Evolutionary conservation across 805 yeast species (phyloP).

Genomic region (Candida ovalis): DNA sequence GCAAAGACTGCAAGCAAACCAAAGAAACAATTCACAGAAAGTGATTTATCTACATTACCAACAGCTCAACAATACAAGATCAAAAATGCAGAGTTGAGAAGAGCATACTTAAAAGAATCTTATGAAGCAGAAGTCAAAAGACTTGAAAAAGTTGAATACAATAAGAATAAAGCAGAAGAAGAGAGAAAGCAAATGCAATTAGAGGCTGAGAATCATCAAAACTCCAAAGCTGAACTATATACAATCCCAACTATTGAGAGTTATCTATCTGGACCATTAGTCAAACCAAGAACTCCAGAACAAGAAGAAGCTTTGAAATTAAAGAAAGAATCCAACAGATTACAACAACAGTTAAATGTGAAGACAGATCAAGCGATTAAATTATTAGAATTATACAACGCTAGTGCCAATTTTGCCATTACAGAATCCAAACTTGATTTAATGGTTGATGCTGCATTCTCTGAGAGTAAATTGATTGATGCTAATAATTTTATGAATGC

Average conservation of each 20-base stretch:
- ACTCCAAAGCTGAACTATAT: slow-evolving; percentile 50
- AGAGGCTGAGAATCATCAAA: slow-evolving; percentile 37
- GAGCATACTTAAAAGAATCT: slow-evolving; percentile 64
- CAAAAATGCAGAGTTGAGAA: slow-evolving; percentile 61
- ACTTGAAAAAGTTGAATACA: slow-evolving; percentile 31
- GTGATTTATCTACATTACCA: slow-evolving; percentile 35
- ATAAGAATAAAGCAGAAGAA: slow-evolving; percentile 22
- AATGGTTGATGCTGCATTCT: slow-evolving; percentile 56
- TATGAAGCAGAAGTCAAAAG: slow-evolving; percentile 37
- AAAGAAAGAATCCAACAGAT: slow-evolving; percentile 67
- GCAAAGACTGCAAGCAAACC: slow-evolving; percentile 49
- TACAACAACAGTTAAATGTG: slow-evolving; percentile 46
- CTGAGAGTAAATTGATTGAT: slow-evolving; percentile 32
- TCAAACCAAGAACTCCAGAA: slow-evolving; percentile 69
- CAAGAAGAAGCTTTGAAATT: slow-evolving; percentile 54
- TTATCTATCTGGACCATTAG: slow-evolving; percentile 61
- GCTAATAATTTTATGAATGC: slow-evolving; percentile 15
- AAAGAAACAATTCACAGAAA: slow-evolving; percentile 25
- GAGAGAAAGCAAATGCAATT: slow-evolving; percentile 24
- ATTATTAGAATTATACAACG: slow-evolving; percentile 69
- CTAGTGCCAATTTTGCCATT: slow-evolving; percentile 63
- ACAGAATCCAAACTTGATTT: slow-evolving; percentile 62
- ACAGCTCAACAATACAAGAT: slow-evolving; percentile 41
- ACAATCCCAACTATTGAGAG: slow-evolving; percentile 80
- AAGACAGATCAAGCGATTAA: slow-evolving; percentile 52